phyloP scores from a whole-genome alignment of 2,329 filamentous ascomycete genomes.

The Colletotrichum sp. region DNA sequence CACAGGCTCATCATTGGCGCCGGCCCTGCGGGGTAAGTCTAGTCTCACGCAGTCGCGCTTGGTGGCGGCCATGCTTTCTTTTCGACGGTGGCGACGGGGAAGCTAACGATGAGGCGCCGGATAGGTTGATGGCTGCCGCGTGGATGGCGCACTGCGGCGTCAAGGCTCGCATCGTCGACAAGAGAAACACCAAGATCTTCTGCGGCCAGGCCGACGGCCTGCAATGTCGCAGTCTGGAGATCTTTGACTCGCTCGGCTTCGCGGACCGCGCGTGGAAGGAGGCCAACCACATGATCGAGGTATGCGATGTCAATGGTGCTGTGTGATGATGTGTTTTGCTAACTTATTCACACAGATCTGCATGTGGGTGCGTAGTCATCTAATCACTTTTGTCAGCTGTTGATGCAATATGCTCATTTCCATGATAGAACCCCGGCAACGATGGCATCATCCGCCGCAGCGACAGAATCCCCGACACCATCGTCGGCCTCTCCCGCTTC shows the following conservation, averaged over 20 bases:
- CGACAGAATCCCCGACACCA: conserved; percentile 67
- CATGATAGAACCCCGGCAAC: conserved; percentile 63
- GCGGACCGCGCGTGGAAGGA: conserved; percentile 69
- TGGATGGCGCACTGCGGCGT: conserved; percentile 48
- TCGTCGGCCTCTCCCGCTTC: conserved; percentile 65
- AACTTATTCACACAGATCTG: background rate
- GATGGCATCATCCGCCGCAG: conserved; percentile 62
- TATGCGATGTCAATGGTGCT: conserved; percentile 33
- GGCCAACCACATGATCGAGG: conserved; percentile 72
- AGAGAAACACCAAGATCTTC: conserved; percentile 43
- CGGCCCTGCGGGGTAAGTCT: conserved; percentile 27
- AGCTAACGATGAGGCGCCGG: conserved; percentile 25
- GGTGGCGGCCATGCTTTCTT: background rate
- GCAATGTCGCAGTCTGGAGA: conserved; percentile 72
- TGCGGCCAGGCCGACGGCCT: conserved; percentile 51
- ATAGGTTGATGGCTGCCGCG: conserved; percentile 46
- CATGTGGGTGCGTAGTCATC: conserved; percentile 15
- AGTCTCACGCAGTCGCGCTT: background rate
- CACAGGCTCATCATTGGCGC: conserved; percentile 44
- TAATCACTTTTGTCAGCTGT: background rate
- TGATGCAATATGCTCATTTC: conserved; percentile 11
- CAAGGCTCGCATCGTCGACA: conserved; percentile 49
- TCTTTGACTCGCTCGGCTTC: conserved; percentile 76
- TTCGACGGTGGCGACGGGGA: background rate
- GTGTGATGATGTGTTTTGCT: conserved; percentile 7